Conservation (phyloP, 2,329 filamentous ascomycete species). For the Curvularia sp. region DNA sequence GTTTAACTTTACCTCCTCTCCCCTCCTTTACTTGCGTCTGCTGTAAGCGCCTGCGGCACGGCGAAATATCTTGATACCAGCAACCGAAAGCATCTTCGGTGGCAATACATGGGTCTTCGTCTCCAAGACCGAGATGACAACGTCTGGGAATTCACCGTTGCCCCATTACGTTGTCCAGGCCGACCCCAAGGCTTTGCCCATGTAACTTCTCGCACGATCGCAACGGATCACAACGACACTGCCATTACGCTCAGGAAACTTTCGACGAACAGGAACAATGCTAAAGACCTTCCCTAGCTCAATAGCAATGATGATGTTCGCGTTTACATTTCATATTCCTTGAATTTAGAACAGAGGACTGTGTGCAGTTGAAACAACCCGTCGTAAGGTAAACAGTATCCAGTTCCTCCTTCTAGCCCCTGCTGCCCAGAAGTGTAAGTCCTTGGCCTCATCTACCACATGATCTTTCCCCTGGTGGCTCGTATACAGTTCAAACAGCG, state of each 20-base stretch:
- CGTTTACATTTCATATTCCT: conserved; percentile 12
- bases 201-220: not conserved
- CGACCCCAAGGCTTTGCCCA: not conserved
- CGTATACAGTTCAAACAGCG: conserved; percentile 26
- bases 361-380: conserved; percentile 17
- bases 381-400: conserved; percentile 7
- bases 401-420: too few species aligned
- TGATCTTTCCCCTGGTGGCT: conserved; percentile 23
- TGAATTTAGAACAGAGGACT: conserved; percentile 5
- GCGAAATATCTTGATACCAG: conserved; percentile 15
- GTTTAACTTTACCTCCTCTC: not conserved
- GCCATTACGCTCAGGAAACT: not conserved
- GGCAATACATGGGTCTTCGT: conserved; percentile 2
- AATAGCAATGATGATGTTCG: conserved; percentile 1
- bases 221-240: not conserved
- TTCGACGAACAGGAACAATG: not conserved
- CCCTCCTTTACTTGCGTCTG: not conserved
- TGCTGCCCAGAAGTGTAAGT: conserved; percentile 1
- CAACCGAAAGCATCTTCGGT: conserved; percentile 13
- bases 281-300: not conserved
- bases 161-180: not conserved
- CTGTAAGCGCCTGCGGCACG: conserved; percentile 12
- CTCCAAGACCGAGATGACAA: conserved; percentile 13
- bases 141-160: not conserved
- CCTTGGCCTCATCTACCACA: conserved; percentile 8